A percentile compares a stretch with the other conserved stretches of the same genome.
phyloP scores from a whole-genome alignment of 2,329 filamentous ascomycete species.

The Lasiodiplodia citricola region DNA sequence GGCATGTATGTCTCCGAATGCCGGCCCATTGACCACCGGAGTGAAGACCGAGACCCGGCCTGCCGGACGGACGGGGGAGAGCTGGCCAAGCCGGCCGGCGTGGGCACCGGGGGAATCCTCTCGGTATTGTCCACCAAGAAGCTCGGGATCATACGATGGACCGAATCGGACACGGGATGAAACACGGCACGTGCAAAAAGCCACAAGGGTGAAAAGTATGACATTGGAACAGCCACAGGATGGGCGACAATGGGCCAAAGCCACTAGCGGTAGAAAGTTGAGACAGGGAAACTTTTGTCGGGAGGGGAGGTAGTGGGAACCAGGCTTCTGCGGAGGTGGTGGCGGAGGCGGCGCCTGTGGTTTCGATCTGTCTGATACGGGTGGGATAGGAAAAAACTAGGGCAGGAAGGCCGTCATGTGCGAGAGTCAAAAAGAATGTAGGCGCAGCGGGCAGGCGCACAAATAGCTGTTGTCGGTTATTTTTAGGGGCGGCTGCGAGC shows the following conservation, averaged over 20 bases:
- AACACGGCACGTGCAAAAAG: not conserved
- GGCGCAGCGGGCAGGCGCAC: not conserved
- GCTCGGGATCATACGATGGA: not conserved
- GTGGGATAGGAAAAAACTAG: not conserved
- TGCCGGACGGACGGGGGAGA: not conserved
- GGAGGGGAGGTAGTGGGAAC: too few species aligned
- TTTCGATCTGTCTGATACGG: not conserved
- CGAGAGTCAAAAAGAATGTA: not conserved
- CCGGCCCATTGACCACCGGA: too few species aligned
- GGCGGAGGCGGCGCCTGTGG: too few species aligned
- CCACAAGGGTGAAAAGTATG: not conserved
- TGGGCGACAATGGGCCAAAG: not conserved
- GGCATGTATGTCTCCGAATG: too few species aligned
- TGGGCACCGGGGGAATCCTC: not conserved
- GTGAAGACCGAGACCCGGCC: too few species aligned
- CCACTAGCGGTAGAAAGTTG: not conserved
- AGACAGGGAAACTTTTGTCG: not conserved
- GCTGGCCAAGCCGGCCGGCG: not conserved
- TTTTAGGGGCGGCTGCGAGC: not conserved
- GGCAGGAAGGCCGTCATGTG: not conserved
- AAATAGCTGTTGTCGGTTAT: slow-evolving; percentile 1
- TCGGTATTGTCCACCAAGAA: not conserved
- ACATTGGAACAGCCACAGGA: too few species aligned
- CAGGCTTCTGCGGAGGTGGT: not conserved
- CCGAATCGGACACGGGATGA: not conserved